Base-by-base conservation (phyloP, 371 early-diverging fungal species). In the Apophysomyces elegans region DNA sequence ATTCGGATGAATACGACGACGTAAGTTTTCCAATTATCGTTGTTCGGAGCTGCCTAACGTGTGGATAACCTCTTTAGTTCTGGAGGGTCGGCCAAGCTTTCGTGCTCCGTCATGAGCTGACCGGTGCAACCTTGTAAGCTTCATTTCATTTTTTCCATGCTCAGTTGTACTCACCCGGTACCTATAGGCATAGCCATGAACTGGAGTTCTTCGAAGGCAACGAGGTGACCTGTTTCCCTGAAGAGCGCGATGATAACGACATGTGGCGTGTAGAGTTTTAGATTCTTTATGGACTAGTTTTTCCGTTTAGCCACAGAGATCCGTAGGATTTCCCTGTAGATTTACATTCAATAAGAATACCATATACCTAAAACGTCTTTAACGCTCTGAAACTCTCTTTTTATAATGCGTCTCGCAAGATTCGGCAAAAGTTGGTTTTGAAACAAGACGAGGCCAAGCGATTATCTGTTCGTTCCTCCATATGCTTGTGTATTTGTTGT, bases 211-310 rank as follows among this genome's bases (percentile, higher is more conserved):
- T 62, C 43, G 78, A 84, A 21, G 47, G 69, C 8, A 78, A 84
- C 59, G 81, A 84, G 21, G 88, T 90, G 5, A 80, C 85, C 57
- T 80, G 78, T 56, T 79, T 69, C 63, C 81, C 83, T 47, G 71
- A 58, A 16, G 87, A 82, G 7, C 64, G 67, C 16, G 87, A 85
- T 57, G 88, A 88, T 26, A 86, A 86, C 69, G 83, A 85, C 72
- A 83, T 80, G 72, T 88, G 88, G 88, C 44, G 80, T 67, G 65
- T 75, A 21, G 54, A 50, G 21, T 26, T 9, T 26, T 50, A 18
- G 21, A 2, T 26, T 26, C 32, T 2, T 50, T 21, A 50, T 11
- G 21, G 21, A 1, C 16, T 16, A 5, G 16, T 5, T 41, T 41
- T 41, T 41, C 41, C 41, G 41, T 41, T 41, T 41, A 41, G 41